These are phyloP conservation scores for Debaryomyces prosopidis DNA, from an alignment of 805 yeast genomes.

Conservation along the genomic window DNA sequence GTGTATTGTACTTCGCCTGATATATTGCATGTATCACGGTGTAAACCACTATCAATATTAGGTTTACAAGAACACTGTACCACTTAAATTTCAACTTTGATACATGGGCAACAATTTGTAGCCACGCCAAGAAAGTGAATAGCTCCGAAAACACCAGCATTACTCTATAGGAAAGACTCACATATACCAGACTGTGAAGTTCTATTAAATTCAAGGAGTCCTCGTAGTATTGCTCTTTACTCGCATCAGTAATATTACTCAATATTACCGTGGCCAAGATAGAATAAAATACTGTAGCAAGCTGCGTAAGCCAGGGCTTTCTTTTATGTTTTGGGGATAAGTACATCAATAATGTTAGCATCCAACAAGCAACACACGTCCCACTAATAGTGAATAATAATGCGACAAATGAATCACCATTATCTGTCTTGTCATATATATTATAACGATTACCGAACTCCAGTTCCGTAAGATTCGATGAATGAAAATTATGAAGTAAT, in stretches of 20 bases:
- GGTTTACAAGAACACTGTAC: slow-evolving; percentile 29
- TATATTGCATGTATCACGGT: slow-evolving; percentile 16
- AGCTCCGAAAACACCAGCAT: slow-evolving; percentile 42
- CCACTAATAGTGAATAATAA: slow-evolving; percentile 55
- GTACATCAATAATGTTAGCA: slow-evolving; percentile 57
- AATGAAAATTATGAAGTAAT: slow-evolving; percentile 17
- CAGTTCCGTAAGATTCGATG: not conserved
- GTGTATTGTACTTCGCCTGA: slow-evolving; percentile 9
- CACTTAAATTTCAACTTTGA: slow-evolving; percentile 28
- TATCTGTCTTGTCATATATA: slow-evolving; percentile 11
- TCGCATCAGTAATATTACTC: slow-evolving; percentile 42
- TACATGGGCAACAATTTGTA: slow-evolving; percentile 48
- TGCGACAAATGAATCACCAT: slow-evolving; percentile 44
- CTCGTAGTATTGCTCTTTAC: slow-evolving; percentile 49
- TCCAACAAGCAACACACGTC: slow-evolving; percentile 66
- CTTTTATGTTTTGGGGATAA: slow-evolving; percentile 50
- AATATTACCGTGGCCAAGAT: slow-evolving; percentile 54
- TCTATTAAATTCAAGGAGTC: slow-evolving; percentile 55
- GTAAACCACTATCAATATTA: slow-evolving; percentile 24
- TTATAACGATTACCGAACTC: not conserved
- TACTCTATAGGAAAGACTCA: slow-evolving; percentile 35
- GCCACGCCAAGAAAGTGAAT: slow-evolving; percentile 54
- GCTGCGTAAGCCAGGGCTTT: slow-evolving; percentile 56
- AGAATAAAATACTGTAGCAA: slow-evolving; percentile 60
- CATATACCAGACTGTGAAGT: slow-evolving; percentile 39